These are phyloP conservation scores for Rhinocladiella mackenziei DNA, from an alignment of 2,329 filamentous ascomycete species.

Conservation along the genomic window DNA sequence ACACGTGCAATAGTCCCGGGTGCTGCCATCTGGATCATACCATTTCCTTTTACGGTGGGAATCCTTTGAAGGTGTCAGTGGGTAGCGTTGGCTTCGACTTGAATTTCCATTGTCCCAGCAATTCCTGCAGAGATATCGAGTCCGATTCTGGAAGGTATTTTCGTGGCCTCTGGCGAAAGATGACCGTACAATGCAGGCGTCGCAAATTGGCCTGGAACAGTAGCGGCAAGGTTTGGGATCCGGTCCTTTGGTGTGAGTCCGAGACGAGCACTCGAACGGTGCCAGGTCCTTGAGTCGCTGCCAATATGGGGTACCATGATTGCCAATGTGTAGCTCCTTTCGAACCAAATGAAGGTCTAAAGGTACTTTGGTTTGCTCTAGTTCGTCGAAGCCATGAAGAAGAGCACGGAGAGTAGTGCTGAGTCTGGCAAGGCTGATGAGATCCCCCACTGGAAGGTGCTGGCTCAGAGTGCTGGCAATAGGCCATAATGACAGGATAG, in stretches of 20 bases:
- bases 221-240: conserved; percentile 29
- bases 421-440: conserved; percentile 31
- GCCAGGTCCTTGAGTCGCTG: conserved; percentile 30
- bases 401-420: conserved; percentile 29
- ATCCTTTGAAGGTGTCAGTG: conserved; percentile 12
- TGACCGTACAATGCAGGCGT: conserved; percentile 33
- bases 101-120: conserved; percentile 32
- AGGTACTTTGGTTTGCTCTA: not conserved
- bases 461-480: conserved; percentile 29
- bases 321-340: conserved; percentile 30
- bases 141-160: conserved; percentile 33
- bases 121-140: conserved; percentile 31
- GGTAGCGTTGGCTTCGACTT: conserved; percentile 28
- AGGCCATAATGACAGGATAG: conserved; percentile 32
- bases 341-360: conserved; percentile 7
- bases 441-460: conserved; percentile 31
- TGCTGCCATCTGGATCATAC: conserved; percentile 19
- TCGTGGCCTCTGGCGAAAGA: conserved; percentile 30
- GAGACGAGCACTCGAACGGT: conserved; percentile 30
- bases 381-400: conserved; percentile 32
- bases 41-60: conserved; percentile 3
- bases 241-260: conserved; percentile 29
- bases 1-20: conserved; percentile 31
- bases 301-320: conserved; percentile 33
- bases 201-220: conserved; percentile 34